Evolutionary conservation across 2,329 filamentous ascomycete species (phyloP), one percentile per base, ranked within the genome.

Genomic region (Pleomassaria siparia): DNA sequence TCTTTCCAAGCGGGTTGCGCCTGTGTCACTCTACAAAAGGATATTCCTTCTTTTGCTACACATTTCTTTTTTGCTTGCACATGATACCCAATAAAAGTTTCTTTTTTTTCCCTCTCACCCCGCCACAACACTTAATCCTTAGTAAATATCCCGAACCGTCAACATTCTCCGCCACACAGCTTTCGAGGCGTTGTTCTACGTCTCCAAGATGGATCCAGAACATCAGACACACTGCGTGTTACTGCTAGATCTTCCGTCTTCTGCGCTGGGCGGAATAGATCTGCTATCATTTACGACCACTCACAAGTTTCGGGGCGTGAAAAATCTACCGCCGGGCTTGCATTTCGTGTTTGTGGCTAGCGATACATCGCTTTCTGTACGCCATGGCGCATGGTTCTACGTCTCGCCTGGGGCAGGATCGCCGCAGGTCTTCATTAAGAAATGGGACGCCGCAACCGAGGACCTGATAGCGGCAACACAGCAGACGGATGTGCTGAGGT

Each of bases 321-420:
- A 79, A 52, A 76, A 81, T 53, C 58, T 86, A 3, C 80, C 82
- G 0, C 58, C 71, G 2, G 83, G 83, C 35, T 75, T 79, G 60
- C 83, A 86, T 60, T 85, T 86, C 54, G 66, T 84, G 15, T 86
- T 85, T 61, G 80, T 77, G 0, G 79, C 81, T 20, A 77, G 79
- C 16, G 82, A 80, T 46, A 75, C 76, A 41, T 79, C 78, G 2
- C 73, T 84, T 12, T 84, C 83, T 0, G 72, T 85, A 22, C 76
- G 83, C n/a, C 77, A 81, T 47, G 83, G 83, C 9, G 74, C 78
- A 26, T 86, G 83, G 83, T 80, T 85, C 60, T 74, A 76, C 40
- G 72, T 84, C 18, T 70, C 71, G 18, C 71, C 73, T 22, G 63
- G 68, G 29, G 51, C 55, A 30, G 59, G 60, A 15, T 65, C 69